Conservation (phyloP, 148 eudicot species). For the Amaranthus cruentus region DNA sequence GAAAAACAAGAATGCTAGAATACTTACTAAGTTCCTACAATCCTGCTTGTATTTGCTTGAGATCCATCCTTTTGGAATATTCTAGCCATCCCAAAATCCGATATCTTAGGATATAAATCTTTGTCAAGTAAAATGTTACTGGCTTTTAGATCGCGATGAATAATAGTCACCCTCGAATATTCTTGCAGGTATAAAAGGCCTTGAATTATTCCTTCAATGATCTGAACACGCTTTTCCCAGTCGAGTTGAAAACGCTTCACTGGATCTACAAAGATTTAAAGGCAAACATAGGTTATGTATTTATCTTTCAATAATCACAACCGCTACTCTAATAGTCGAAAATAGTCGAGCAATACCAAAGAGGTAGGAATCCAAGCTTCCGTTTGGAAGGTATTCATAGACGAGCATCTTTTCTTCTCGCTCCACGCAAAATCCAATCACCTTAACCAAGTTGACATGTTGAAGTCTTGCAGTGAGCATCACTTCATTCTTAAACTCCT, state of each 20-base stretch:
- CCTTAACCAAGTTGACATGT: slow-evolving; percentile 39
- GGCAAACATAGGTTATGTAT: too few species aligned
- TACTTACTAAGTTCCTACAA: slow-evolving; percentile 46
- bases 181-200: slow-evolving; percentile 48
- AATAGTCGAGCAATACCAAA: slow-evolving; percentile 24
- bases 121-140: slow-evolving; percentile 37
- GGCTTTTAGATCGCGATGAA: slow-evolving; percentile 40
- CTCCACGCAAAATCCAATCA: slow-evolving; percentile 38
- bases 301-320: too few species aligned
- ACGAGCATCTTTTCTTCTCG: slow-evolving; percentile 40
- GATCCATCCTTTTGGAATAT: slow-evolving; percentile 34
- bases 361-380: slow-evolving; percentile 42
- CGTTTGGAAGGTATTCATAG: slow-evolving; percentile 42
- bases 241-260: slow-evolving; percentile 20
- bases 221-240: slow-evolving; percentile 35
- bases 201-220: slow-evolving; percentile 42
- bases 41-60: slow-evolving; percentile 36
- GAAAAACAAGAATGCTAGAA: background rate
- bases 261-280: slow-evolving; percentile 22
- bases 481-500: slow-evolving; percentile 43
- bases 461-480: slow-evolving; percentile 42
- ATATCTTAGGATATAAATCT: slow-evolving; percentile 33
- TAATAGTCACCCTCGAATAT: slow-evolving; percentile 36
- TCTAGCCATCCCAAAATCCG: slow-evolving; percentile 47
- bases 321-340: background rate